These are phyloP conservation scores for Tetratostichococcus sp. DNA, from an alignment of 139 green algal genomes.

Conservation along the genomic window DNA sequence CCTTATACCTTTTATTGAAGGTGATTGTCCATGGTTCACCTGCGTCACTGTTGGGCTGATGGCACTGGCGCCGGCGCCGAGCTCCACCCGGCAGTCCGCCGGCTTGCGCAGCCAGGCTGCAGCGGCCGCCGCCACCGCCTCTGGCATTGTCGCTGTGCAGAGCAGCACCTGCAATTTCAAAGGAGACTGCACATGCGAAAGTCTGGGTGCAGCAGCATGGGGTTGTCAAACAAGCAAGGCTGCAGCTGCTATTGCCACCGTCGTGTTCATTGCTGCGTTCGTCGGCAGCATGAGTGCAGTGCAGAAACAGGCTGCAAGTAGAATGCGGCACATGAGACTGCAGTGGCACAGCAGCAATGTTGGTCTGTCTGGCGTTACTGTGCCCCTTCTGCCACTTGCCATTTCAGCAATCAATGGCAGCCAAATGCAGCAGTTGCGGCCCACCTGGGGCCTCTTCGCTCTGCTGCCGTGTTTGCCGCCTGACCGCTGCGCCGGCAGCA, in stretches of 20 bases:
- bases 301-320: no score
- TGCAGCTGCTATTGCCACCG: no score
- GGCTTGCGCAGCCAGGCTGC: constrained; percentile 49
- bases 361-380: no score
- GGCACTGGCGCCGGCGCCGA: constrained; percentile 20
- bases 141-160: constrained; percentile 80
- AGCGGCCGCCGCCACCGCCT: constrained; percentile 37
- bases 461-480: not conserved
- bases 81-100: constrained; percentile 6
- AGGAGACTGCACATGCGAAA: no score
- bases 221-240: no score
- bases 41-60: constrained; percentile 71
- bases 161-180: constrained; percentile 72
- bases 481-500: constrained; percentile 30
- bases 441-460: constrained; percentile 2
- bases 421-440: not conserved
- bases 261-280: no score
- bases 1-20: not conserved
- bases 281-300: no score
- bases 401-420: no score
- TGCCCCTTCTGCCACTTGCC: no score
- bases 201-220: no score
- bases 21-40: constrained; percentile 14
- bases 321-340: no score
- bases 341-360: no score